Conservation (phyloP, 768 basidiomycete species). For the Lyophyllum semitale region DNA sequence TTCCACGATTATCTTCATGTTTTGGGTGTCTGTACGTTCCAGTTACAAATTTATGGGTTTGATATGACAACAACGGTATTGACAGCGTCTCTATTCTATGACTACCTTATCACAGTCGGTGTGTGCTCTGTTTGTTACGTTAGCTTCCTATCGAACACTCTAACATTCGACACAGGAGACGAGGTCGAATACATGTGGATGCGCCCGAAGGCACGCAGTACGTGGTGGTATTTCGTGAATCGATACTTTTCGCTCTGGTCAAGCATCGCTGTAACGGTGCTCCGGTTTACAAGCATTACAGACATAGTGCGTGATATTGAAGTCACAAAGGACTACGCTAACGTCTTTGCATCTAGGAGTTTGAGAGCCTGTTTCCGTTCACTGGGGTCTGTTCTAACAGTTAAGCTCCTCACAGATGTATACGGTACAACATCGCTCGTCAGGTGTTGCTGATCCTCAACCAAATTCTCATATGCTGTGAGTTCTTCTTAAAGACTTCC, state of each 20-base stretch:
- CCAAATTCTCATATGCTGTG: conserved; percentile 1
- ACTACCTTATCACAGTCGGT: neutral
- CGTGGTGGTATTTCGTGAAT: conserved; percentile 1
- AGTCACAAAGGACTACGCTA: neutral
- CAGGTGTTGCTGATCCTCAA: neutral
- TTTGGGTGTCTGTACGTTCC: neutral
- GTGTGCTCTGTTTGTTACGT: neutral
- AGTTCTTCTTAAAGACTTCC: neutral
- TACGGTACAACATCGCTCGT: neutral
- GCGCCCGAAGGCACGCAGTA: conserved; percentile 5
- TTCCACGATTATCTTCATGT: neutral
- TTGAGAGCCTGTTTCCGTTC: too few relatives aligned
- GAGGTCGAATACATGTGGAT: conserved; percentile 12
- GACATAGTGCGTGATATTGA: neutral
- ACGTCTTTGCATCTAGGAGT: neutral
- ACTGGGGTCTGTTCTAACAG: too few relatives aligned
- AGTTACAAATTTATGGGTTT: neutral
- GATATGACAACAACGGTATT: too few relatives aligned
- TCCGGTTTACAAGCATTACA: neutral
- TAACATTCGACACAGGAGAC: neutral
- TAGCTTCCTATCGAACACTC: neutral
- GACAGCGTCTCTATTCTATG: neutral
- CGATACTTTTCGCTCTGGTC: conserved; percentile 6
- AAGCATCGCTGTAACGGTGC: neutral
- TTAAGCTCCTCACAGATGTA: neutral